Conservation (phyloP, 305 asterid genomes). For the Caryopteris hybrid region DNA sequence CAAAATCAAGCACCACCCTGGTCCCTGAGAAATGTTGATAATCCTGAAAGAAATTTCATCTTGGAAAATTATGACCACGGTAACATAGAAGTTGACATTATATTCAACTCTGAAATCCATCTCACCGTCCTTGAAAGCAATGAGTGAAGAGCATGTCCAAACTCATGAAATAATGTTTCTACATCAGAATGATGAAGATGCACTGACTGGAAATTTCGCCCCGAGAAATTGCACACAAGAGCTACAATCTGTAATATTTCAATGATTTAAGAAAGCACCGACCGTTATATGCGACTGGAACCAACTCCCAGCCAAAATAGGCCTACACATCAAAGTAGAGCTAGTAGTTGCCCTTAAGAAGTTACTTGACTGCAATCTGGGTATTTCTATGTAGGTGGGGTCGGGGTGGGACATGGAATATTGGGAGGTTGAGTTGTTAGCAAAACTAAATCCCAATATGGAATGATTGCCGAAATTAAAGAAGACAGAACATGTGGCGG, state of each 20-base stretch:
- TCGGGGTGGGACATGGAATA: not conserved
- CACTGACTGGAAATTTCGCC: slow-evolving; percentile 51
- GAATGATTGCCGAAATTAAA: not conserved
- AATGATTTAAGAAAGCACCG: slow-evolving; percentile 12
- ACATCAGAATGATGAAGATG: slow-evolving; percentile 88
- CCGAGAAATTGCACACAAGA: slow-evolving; percentile 90
- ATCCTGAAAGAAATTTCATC: slow-evolving; percentile 55
- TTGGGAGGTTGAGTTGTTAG: not conserved
- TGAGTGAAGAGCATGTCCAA: slow-evolving; percentile 99
- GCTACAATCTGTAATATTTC: slow-evolving; percentile 71
- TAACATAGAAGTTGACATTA: slow-evolving; percentile 14
- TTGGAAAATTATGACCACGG: slow-evolving; percentile 3
- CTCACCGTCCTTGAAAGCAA: slow-evolving; percentile 96
- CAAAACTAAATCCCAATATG: not conserved
- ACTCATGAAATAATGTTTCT: slow-evolving; percentile 96
- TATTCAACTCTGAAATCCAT: slow-evolving; percentile 6
- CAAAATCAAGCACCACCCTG: slow-evolving; percentile 83
- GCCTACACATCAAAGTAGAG: not conserved
- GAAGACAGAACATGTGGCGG: not conserved
- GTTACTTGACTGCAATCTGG: not conserved
- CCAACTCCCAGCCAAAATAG: slow-evolving; percentile 4
- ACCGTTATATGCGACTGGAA: not conserved
- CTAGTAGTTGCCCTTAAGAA: not conserved
- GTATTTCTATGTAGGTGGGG: not conserved
- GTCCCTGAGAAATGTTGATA: slow-evolving; percentile 98